Conservation (phyloP, 352 stramenopile genomes). For the Phytophthora multivora region DNA sequence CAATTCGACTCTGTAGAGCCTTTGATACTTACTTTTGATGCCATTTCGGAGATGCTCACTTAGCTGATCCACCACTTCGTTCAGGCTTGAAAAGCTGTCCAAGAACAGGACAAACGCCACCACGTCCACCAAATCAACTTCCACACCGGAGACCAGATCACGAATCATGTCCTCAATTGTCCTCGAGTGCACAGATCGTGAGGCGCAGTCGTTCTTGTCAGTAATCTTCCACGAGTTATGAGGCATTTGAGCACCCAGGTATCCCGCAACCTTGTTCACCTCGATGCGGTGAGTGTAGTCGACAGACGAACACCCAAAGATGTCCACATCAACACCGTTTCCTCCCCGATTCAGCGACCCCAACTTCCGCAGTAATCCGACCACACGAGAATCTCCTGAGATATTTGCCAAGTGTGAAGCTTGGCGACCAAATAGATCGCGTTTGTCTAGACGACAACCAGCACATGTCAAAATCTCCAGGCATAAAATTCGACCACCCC, state of each 20-base stretch:
- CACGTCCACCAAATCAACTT: constrained; percentile 64
- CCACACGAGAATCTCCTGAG: constrained; percentile 40
- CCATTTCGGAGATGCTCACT: constrained; percentile 49
- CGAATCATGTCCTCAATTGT: constrained; percentile 45
- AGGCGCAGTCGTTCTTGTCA: constrained; percentile 12
- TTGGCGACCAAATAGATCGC: constrained; percentile 71
- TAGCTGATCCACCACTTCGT: constrained; percentile 63
- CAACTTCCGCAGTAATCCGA: constrained; percentile 38
- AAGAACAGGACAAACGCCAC: constrained; percentile 75
- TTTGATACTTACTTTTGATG: constrained; percentile 44
- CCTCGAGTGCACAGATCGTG: constrained; percentile 10
- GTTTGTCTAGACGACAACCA: constrained; percentile 51
- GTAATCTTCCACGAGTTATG: constrained; percentile 36
- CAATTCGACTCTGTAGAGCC: not conserved
- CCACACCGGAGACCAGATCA: constrained; percentile 35
- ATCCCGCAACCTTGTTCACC: constrained; percentile 31
- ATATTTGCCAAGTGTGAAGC: constrained; percentile 59
- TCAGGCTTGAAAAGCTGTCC: constrained; percentile 68
- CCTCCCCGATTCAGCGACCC: constrained; percentile 23
- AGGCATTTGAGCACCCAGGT: constrained; percentile 36
- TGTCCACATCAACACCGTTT: constrained; percentile 46
- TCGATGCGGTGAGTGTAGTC: constrained; percentile 53
- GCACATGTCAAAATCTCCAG: constrained; percentile 58
- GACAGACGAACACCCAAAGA: constrained; percentile 64
- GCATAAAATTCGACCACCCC: constrained; percentile 43